Evolutionary conservation across 768 basidiomycete species (phyloP), one percentile per base, ranked within the genome.

Genomic region (Tricholoma terreum): DNA sequence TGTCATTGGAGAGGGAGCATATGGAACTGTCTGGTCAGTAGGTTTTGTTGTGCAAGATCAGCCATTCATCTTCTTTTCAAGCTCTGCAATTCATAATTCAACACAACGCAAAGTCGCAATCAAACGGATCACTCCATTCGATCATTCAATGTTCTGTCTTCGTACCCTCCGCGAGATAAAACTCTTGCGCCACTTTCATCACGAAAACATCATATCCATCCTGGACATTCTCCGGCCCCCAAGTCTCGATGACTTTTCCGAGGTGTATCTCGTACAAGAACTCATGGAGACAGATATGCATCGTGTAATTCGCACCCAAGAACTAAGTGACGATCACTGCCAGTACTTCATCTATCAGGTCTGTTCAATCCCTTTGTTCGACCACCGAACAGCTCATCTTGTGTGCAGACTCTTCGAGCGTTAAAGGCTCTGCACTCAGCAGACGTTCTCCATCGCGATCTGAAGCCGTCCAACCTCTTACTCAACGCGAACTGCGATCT

Each of bases 341-440:
- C 94, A 98, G 73, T 99, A 99, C 71, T 98, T 99, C 69, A 87
- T 96, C 62, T 99, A 99, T 71, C 96, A 98, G 80, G 87, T 85
- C 59, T 50, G 75, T 69, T 56, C 36, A 49, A 42, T 46, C 19
- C 19, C 52, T 63, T 61, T 56, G 46, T 54, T 40, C 35, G 6
- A 45, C 30, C 4, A 5, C 9, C 30, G 0, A 38, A 8, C 7
- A 12, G 35, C 50, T 51, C 17, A 65, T 52, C 14, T 12, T 21
- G 27, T 21, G n/a, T 49, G 22, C 64, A 92, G 86, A 94, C 94
- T 0, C 82, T 97, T 1, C 84, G 96, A 42, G 96, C 94, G 0
- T 75, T 99, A 61, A 99, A 99, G 71, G 94, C 94, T 0, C 81
- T 98, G 2, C 95, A 98, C 68, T 91, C 92, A 0, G 94, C 94